Evolutionary conservation across 2,329 filamentous ascomycete species (phyloP).

Genomic region (Aspergillus novoparasiticus): DNA sequence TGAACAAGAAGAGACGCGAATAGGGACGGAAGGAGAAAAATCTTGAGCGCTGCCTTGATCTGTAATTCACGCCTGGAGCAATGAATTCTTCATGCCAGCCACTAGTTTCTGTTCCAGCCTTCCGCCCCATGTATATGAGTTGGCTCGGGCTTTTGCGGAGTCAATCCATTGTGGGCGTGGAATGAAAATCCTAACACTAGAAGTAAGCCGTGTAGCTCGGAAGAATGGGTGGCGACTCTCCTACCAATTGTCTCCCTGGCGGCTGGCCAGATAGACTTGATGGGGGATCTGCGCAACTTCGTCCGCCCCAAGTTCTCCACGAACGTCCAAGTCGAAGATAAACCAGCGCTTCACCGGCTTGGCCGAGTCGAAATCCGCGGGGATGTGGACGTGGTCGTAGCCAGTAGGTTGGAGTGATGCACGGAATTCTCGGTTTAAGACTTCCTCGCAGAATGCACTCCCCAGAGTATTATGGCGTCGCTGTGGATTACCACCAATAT

Average conservation of each 20-base stretch:
- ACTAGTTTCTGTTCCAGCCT: slow-evolving; percentile 23
- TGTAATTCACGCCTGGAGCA: neutral
- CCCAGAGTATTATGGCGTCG: slow-evolving; percentile 22
- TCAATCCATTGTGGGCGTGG: slow-evolving; percentile 16
- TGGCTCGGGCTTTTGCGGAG: slow-evolving; percentile 18
- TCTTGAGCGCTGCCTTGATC: neutral
- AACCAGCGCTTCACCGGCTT: slow-evolving; percentile 23
- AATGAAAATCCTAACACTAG: slow-evolving; percentile 21
- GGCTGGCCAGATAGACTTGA: slow-evolving; percentile 23
- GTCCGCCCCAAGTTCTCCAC: slow-evolving; percentile 9
- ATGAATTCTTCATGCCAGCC: slow-evolving; percentile 14
- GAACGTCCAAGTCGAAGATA: slow-evolving; percentile 22
- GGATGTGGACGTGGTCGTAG: slow-evolving; percentile 26
- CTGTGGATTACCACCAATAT: slow-evolving; percentile 23
- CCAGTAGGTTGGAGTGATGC: slow-evolving; percentile 14
- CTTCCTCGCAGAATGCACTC: slow-evolving; percentile 13
- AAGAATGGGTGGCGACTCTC: neutral
- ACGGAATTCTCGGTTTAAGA: slow-evolving; percentile 19
- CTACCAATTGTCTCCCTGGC: slow-evolving; percentile 22
- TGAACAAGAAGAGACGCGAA: slow-evolving; percentile 10
- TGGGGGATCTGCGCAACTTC: slow-evolving; percentile 21
- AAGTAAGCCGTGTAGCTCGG: neutral
- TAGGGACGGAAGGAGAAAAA: neutral
- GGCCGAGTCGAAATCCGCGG: slow-evolving; percentile 21
- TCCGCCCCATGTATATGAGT: slow-evolving; percentile 24